Evolutionary conservation across 371 early-diverging fungal species (phyloP), one percentile per base, ranked within the genome.

Genomic region (Actinomortierella ambigua): DNA sequence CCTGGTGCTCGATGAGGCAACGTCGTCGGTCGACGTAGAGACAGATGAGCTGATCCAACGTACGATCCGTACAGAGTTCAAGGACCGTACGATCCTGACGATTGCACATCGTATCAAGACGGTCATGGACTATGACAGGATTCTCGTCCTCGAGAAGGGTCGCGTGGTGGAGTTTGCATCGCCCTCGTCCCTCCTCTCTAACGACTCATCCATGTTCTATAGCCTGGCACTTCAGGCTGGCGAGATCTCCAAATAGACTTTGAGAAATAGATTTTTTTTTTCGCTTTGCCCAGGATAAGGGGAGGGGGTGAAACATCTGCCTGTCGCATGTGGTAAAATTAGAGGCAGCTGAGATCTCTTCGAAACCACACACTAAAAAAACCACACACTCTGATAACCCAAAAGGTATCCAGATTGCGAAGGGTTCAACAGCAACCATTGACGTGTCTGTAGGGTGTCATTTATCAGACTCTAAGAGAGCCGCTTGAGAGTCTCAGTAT

Each of bases 51-150:
- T 83, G 26, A 81, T 95, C 50, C 93, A 91, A 63, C 68, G 78
- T 34, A 81, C 87, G 0, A 88, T 95, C 56, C 79, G 86, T 27
- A 68, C 64, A 1, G 83, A 85, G 18, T 90, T 92, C 76, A 70
- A 77, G 7, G 78, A 82, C 27, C 69, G 78, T 24, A 93, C 94
- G 2, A 89, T 93, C 1, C 57, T 96, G 6, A 90, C 92, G 34
- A 90, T 96, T 68, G 93, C 94, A 1, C 95, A 95, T 63, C 88
- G 93, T 22, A 76, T 94, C 34, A 80, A 85, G 23, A 91, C 93
- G 5, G 82, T 93, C 2, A 79, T 90, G 43, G 89, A 88, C 53
- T 93, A 89, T 54, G 92, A 95, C 75, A 75, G 80, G 46, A 84
- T 94, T 15, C 59, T 94, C 29, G 93, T 95, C 0, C 65, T 95